Conservation (phyloP, 257 asterid species). For the Schizonepeta tenuifolia region DNA sequence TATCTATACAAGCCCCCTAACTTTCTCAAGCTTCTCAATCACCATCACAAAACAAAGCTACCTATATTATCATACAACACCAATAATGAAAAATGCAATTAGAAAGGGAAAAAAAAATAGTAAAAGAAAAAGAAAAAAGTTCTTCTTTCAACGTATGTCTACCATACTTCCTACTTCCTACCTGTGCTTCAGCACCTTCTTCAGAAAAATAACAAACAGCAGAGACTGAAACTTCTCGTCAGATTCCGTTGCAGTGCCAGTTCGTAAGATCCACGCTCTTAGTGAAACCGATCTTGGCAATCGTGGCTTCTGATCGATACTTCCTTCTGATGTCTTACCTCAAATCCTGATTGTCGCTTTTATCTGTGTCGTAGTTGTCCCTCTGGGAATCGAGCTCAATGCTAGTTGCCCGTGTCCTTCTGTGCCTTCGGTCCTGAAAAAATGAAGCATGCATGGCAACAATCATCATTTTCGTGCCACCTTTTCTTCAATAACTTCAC, state of each 20-base stretch:
- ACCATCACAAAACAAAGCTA: constrained; percentile 34
- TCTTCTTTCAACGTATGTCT: constrained; percentile 29
- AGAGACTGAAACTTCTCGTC: neutral
- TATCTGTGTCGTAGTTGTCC: constrained; percentile 74
- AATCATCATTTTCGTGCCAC: neutral
- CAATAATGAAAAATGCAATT: constrained; percentile 30
- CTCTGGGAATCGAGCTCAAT: constrained; percentile 61
- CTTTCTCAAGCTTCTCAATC: constrained; percentile 12
- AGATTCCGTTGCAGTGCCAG: constrained; percentile 13
- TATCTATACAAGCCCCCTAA: constrained; percentile 31
- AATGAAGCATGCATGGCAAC: neutral
- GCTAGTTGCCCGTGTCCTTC: constrained; percentile 66
- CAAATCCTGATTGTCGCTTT: constrained; percentile 68
- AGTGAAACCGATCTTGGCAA: constrained; percentile 16
- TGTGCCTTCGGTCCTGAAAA: constrained; percentile 77
- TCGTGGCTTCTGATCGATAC: constrained; percentile 21
- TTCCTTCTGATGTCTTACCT: constrained; percentile 43
- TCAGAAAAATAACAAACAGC: constrained; percentile 11
- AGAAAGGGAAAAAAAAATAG: constrained; percentile 8
- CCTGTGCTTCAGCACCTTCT: constrained; percentile 32
- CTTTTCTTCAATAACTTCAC: neutral
- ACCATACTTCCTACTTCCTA: constrained; percentile 32
- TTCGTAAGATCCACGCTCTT: neutral
- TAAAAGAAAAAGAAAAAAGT: neutral
- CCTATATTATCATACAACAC: constrained; percentile 31